These are phyloP conservation scores for Atkinsonella texensis DNA, from an alignment of 2,329 filamentous ascomycete genomes.

Conservation along the genomic window DNA sequence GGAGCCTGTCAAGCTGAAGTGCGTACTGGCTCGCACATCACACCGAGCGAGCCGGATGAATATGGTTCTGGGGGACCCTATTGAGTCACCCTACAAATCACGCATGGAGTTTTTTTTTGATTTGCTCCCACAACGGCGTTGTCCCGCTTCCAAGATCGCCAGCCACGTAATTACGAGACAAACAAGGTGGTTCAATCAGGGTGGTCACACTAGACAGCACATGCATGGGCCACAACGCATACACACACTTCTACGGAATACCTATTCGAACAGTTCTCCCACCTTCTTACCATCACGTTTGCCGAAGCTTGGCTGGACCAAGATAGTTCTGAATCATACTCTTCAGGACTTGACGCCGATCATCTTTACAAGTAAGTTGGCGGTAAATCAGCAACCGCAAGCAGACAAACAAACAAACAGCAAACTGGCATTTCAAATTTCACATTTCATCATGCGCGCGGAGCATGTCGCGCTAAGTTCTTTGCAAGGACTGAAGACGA, in stretches of 20 bases:
- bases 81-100: too few relatives aligned
- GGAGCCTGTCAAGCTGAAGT: not conserved
- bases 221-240: not conserved
- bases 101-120: not conserved
- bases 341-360: not conserved
- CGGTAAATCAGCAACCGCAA: too few relatives aligned
- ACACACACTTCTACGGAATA: too few relatives aligned
- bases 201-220: not conserved
- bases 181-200: not conserved
- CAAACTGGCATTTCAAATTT: too few relatives aligned
- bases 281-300: too few relatives aligned
- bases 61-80: not conserved
- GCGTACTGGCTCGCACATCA: not conserved
- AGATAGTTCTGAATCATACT: not conserved
- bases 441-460: too few relatives aligned
- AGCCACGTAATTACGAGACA: not conserved
- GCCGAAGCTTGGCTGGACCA: not conserved
- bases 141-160: not conserved
- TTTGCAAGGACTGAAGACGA: not conserved
- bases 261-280: too few relatives aligned
- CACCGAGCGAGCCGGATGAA: not conserved
- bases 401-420: too few relatives aligned
- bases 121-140: not conserved
- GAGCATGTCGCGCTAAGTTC: too few relatives aligned
- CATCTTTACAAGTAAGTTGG: not conserved